Conservation (phyloP, 163 green algal genomes). For the Scenedesmus sp. region DNA sequence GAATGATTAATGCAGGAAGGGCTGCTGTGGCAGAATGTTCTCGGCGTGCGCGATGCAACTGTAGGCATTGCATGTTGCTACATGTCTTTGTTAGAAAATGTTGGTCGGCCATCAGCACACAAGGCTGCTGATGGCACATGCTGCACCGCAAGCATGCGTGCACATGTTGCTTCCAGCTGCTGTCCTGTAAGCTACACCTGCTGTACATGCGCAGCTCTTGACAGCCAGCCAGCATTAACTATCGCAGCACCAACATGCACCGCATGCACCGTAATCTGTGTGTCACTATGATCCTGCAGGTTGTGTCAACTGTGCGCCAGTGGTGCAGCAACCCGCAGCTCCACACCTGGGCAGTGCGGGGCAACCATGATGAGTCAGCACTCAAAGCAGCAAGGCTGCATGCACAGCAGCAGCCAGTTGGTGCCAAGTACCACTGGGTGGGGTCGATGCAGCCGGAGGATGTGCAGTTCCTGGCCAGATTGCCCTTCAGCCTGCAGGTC, state of each 20-base stretch:
- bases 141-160: background rate
- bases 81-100: no score
- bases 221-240: background rate
- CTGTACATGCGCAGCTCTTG: background rate
- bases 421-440: slow-evolving; percentile 54
- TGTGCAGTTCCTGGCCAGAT: slow-evolving; percentile 44
- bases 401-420: background rate
- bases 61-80: no score
- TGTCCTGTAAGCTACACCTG: background rate
- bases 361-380: slow-evolving; percentile 82
- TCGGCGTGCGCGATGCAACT: background rate
- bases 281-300: background rate
- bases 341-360: slow-evolving; percentile 67
- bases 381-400: slow-evolving; percentile 50
- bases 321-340: background rate
- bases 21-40: background rate
- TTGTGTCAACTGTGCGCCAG: slow-evolving; percentile 15
- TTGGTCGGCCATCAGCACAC: no score
- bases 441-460: slow-evolving; percentile 23
- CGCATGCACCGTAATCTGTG: slow-evolving; percentile 25
- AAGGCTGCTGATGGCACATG: no score
- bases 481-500: slow-evolving; percentile 68
- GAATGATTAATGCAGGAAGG: background rate
- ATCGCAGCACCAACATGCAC: background rate
- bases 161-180: background rate